These are phyloP conservation scores for Lepidium didymum DNA, from an alignment of 345 rosid species.

Conservation along the genomic window DNA sequence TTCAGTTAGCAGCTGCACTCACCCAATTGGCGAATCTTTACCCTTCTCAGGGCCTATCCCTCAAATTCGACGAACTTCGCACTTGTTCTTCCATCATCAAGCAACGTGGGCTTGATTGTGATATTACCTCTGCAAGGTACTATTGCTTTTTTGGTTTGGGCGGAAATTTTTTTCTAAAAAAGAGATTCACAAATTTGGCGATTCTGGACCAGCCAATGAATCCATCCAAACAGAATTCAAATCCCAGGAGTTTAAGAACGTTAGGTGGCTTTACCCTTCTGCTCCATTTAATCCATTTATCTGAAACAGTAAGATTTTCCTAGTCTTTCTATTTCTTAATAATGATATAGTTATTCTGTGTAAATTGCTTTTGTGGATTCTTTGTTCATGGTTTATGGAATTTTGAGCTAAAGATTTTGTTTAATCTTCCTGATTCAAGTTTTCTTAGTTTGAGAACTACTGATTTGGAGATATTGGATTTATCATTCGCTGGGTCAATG, in stretches of 20 bases:
- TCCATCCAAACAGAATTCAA: constrained; percentile 51
- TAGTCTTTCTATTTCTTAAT: background rate
- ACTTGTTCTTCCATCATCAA: constrained; percentile 52
- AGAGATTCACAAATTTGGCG: constrained; percentile 67
- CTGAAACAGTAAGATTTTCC: constrained; percentile 40
- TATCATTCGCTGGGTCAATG: constrained; percentile 84
- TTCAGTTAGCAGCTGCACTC: constrained; percentile 55
- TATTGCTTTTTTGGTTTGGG: background rate
- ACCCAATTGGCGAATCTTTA: constrained; percentile 57
- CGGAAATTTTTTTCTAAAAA: too few relatives aligned
- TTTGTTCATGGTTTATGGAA: background rate
- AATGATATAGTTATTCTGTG: background rate
- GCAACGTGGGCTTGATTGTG: constrained; percentile 28
- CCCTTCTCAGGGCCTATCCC: constrained; percentile 66
- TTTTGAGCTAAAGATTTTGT: background rate
- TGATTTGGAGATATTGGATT: constrained; percentile 64
- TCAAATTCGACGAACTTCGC: constrained; percentile 62
- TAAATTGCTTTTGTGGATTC: background rate
- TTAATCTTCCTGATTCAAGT: background rate
- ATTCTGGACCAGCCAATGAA: constrained; percentile 75
- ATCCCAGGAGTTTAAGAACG: constrained; percentile 36
- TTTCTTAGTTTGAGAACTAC: constrained; percentile 37
- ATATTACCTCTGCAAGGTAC: constrained; percentile 35
- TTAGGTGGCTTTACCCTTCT: constrained; percentile 71
- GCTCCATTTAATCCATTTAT: constrained; percentile 58